These are phyloP conservation scores for Colletotrichum tofieldiae DNA, from an alignment of 2,329 filamentous ascomycete genomes.

Conservation along the genomic window DNA sequence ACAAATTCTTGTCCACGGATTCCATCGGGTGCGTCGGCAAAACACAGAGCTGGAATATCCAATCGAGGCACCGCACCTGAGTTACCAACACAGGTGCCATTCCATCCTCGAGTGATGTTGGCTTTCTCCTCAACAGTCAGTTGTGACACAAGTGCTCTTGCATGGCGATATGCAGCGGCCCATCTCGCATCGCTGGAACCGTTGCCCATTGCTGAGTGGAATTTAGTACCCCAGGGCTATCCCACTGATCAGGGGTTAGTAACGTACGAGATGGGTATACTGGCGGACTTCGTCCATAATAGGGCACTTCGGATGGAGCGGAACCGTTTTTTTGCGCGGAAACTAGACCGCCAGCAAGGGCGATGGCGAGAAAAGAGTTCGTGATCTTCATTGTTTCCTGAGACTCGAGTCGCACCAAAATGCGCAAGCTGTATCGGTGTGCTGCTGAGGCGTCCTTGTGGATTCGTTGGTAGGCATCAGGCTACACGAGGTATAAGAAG, in stretches of 20 bases:
- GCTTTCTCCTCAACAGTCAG: conserved; percentile 79
- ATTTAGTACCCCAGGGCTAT: background rate
- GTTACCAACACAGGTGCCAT: conserved; percentile 59
- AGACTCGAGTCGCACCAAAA: background rate
- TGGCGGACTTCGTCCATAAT: conserved; percentile 35
- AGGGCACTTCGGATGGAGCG: conserved; percentile 34
- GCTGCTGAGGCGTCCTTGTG: background rate
- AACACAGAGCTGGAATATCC: conserved; percentile 63
- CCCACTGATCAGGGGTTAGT: background rate
- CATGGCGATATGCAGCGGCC: conserved; percentile 72
- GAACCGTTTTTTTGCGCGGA: conserved; percentile 19
- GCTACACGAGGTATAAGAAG: rapidly evolving
- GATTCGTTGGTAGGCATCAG: background rate
- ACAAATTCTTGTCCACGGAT: conserved; percentile 65
- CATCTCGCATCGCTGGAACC: conserved; percentile 54
- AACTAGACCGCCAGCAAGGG: conserved; percentile 14
- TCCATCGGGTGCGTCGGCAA: conserved; percentile 67
- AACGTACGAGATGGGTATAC: conserved; percentile 35
- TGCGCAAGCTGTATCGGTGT: background rate
- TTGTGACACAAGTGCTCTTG: conserved; percentile 69
- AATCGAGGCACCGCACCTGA: conserved; percentile 62
- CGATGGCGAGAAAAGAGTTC: background rate
- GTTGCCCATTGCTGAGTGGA: conserved; percentile 18
- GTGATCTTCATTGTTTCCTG: conserved; percentile 25
- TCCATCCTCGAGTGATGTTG: conserved; percentile 57